phyloP scores from a whole-genome alignment of 2,329 filamentous ascomycete species.

The Aspergillus luchuensis region DNA sequence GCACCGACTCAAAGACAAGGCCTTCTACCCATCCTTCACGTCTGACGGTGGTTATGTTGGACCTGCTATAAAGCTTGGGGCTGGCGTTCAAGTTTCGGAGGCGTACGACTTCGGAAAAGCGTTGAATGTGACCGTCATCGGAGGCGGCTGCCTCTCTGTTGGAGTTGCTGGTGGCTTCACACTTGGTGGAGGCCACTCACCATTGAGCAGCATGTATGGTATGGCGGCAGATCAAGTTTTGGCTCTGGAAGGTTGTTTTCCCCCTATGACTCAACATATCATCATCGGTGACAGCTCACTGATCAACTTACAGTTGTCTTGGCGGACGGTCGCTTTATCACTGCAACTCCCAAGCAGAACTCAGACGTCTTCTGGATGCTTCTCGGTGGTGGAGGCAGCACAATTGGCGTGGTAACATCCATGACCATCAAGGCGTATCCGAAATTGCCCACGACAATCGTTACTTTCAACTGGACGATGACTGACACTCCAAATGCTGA shows the following conservation, averaged over 20 bases:
- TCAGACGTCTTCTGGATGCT: slow-evolving; percentile 55
- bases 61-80: slow-evolving; percentile 54
- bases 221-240: slow-evolving; percentile 61
- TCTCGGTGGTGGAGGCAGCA: slow-evolving; percentile 58
- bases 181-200: slow-evolving; percentile 48
- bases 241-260: slow-evolving; percentile 40
- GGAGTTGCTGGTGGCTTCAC: slow-evolving; percentile 50
- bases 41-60: slow-evolving; percentile 49
- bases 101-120: slow-evolving; percentile 51
- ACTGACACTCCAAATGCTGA: slow-evolving; percentile 18
- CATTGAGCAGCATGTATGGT: slow-evolving; percentile 51
- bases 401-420: slow-evolving; percentile 48
- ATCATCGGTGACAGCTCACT: background rate
- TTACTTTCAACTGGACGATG: slow-evolving; percentile 28
- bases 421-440: slow-evolving; percentile 29
- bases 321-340: slow-evolving; percentile 24
- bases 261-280: background rate
- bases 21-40: slow-evolving; percentile 35
- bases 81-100: slow-evolving; percentile 54
- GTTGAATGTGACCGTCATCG: slow-evolving; percentile 52
- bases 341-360: slow-evolving; percentile 23
- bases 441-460: slow-evolving; percentile 22
- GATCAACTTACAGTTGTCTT: slow-evolving; percentile 15
- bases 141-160: slow-evolving; percentile 56
- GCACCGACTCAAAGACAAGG: slow-evolving; percentile 25